phyloP scores from a whole-genome alignment of 164 flowering plant species.

The Vitis rupestris region DNA sequence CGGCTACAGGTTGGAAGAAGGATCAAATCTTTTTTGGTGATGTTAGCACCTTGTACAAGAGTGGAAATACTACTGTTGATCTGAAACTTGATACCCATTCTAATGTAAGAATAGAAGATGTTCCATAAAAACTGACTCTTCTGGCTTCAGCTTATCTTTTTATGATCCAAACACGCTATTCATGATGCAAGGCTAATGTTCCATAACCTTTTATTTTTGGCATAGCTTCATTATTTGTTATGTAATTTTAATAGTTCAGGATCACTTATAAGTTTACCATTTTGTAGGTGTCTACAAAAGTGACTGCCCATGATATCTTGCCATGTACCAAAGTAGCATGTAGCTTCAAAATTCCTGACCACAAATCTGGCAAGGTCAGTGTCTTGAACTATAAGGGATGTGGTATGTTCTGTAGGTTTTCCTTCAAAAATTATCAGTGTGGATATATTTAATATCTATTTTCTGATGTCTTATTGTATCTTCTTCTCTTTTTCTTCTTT shows the following conservation, averaged over 20 bases:
- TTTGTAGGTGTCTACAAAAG: conserved; percentile 65
- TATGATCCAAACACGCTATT: background rate
- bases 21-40: conserved; percentile 69
- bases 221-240: background rate
- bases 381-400: background rate
- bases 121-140: background rate
- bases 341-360: conserved; percentile 75
- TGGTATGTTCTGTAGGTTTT: too few relatives aligned
- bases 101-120: conserved; percentile 49
- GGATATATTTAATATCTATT: too few relatives aligned
- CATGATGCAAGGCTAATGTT: background rate
- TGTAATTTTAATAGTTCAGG: background rate
- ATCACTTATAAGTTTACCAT: background rate
- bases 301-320: conserved; percentile 48
- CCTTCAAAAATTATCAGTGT: too few relatives aligned
- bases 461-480: too few relatives aligned
- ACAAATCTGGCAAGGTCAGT: conserved; percentile 81
- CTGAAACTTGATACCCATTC: conserved; percentile 72
- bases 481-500: too few relatives aligned
- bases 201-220: background rate
- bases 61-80: conserved; percentile 56
- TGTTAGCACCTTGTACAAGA: conserved; percentile 51
- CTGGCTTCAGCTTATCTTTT: background rate
- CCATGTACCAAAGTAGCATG: conserved; percentile 43
- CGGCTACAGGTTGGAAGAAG: conserved; percentile 64